Evolutionary conservation across 1,139 yeast genomes (phyloP).

Genomic region (Yamadazyma spencermartinsiae): DNA sequence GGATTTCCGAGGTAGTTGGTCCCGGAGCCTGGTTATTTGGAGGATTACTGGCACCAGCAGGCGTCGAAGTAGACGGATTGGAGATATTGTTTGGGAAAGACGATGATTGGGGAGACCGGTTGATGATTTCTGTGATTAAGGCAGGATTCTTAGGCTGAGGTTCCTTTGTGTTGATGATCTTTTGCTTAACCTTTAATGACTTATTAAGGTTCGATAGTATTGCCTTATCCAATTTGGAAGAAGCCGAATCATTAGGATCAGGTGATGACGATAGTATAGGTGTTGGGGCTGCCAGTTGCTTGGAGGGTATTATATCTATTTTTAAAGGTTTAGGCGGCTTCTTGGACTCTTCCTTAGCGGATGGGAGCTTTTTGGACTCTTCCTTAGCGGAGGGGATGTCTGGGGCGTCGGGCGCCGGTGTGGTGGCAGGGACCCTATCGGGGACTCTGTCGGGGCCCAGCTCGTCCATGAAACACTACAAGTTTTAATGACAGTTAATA

Average conservation of each 20-base stretch:
- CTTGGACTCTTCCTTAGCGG: not conserved
- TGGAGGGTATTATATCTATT: not conserved
- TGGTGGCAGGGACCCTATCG: too few relatives aligned
- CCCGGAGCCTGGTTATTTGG: constrained; percentile 4
- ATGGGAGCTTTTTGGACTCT: not conserved
- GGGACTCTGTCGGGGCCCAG: too few relatives aligned
- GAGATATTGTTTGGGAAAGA: constrained; percentile 23
- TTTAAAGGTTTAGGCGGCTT: not conserved
- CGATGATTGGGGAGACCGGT: constrained; percentile 33
- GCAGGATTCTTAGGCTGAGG: constrained; percentile 39
- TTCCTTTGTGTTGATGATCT: constrained; percentile 37
- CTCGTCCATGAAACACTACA: too few relatives aligned
- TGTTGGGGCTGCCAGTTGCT: not conserved
- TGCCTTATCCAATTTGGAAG: constrained; percentile 27
- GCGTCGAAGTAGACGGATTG: constrained; percentile 4
- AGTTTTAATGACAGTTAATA: too few relatives aligned
- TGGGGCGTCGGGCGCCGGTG: not conserved
- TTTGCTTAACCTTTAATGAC: constrained; percentile 43
- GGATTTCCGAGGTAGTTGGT: constrained; percentile 12
- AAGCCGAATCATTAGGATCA: constrained; percentile 8
- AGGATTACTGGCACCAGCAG: constrained; percentile 5
- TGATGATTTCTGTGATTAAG: constrained; percentile 35
- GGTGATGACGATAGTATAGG: constrained; percentile 5
- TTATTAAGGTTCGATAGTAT: constrained; percentile 39
- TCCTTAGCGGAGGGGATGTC: not conserved